Evolutionary conservation across 2,329 filamentous ascomycete species (phyloP).

Genomic region (Acrocalymma vagum): DNA sequence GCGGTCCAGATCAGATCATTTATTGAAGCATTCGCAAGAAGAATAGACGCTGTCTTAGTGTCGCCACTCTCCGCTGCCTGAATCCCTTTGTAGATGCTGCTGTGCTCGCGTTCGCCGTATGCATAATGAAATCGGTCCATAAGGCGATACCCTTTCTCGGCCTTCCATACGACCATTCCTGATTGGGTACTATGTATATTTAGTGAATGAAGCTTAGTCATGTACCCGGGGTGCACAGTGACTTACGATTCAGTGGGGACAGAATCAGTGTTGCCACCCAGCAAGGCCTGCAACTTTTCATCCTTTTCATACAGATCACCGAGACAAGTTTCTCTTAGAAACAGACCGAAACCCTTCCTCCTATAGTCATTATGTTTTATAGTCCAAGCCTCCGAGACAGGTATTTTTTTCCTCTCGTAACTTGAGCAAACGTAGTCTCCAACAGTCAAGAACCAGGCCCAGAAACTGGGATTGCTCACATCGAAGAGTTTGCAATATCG

Average conservation of each 20-base stretch:
- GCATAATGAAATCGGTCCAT: conserved; percentile 5
- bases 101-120: conserved; percentile 1
- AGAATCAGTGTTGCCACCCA: too few species aligned
- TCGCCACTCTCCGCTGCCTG: background rate
- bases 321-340: too few species aligned
- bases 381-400: conserved; percentile 4
- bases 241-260: too few species aligned
- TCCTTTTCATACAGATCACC: too few species aligned
- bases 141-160: conserved; percentile 1
- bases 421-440: conserved; percentile 4
- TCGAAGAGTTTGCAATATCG: background rate
- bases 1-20: conserved; percentile 2
- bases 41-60: background rate
- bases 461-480: conserved; percentile 3
- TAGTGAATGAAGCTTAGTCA: too few species aligned
- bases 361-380: too few species aligned
- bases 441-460: conserved; percentile 3
- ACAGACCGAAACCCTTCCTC: too few species aligned
- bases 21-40: background rate
- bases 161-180: conserved; percentile 1
- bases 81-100: background rate
- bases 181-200: background rate
- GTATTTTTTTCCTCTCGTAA: background rate
- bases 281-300: too few species aligned
- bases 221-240: too few species aligned